phyloP scores from a whole-genome alignment of 371 early-diverging fungal genomes.

The Mucor circinelloides region DNA sequence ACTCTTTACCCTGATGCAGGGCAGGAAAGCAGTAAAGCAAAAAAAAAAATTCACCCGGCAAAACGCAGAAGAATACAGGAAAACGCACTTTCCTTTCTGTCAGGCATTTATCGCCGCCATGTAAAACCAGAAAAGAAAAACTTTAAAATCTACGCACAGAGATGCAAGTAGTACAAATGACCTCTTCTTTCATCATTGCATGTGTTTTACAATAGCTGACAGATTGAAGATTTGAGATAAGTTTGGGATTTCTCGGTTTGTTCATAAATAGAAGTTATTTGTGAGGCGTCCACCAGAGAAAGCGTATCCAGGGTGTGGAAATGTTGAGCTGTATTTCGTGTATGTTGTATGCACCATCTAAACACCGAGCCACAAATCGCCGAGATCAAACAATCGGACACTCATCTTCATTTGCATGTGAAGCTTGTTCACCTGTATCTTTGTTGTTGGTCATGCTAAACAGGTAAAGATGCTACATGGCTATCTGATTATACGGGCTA shows the following conservation, averaged over 20 bases:
- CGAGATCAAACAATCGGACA: not conserved
- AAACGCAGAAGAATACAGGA: not conserved
- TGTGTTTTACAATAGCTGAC: not conserved
- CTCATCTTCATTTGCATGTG: not conserved
- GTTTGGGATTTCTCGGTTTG: not conserved
- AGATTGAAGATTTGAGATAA: not conserved
- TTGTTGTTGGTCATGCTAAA: too few species aligned
- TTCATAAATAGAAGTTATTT: too few species aligned
- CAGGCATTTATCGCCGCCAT: not conserved
- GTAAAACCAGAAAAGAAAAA: not conserved
- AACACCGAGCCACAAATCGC: conserved; percentile 18
- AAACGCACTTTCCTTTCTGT: not conserved
- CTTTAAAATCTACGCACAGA: not conserved
- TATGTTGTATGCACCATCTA: not conserved
- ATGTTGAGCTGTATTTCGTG: not conserved
- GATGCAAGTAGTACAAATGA: not conserved
- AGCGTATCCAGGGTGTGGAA: not conserved
- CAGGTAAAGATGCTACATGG: too few species aligned
- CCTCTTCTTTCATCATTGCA: not conserved
- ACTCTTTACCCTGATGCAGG: not conserved
- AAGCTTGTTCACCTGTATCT: not conserved
- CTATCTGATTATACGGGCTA: too few species aligned
- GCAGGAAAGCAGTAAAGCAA: not conserved
- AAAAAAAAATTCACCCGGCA: not conserved
- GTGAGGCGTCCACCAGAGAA: too few species aligned